A percentile compares a stretch with the other conserved stretches of the same genome.
These are phyloP conservation scores for Aspergillus sp. DNA, from an alignment of 2,329 filamentous ascomycete genomes.

Conservation along the genomic window DNA sequence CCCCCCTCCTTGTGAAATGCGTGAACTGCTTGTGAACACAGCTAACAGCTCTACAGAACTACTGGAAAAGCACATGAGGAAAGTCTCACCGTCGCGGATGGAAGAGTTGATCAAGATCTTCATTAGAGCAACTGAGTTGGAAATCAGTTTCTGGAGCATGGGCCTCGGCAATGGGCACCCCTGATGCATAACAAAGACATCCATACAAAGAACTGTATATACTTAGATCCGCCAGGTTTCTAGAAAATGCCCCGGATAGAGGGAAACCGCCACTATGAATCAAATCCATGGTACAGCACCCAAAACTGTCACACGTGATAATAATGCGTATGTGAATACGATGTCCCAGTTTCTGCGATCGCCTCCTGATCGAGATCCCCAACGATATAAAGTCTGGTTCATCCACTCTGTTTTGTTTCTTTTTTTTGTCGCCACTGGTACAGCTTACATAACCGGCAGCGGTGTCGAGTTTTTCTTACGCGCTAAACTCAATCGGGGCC, in stretches of 20 bases:
- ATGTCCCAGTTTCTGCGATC: not conserved
- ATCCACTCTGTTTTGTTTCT: not conserved
- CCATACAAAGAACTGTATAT: not conserved
- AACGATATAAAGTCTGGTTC: not conserved
- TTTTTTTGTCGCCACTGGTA: constrained; percentile 1
- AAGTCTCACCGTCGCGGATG: constrained; percentile 71
- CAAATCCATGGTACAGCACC: not conserved
- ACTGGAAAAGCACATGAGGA: constrained; percentile 71
- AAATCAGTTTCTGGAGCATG: constrained; percentile 76
- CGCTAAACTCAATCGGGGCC: constrained; percentile 29
- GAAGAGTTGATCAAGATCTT: constrained; percentile 85
- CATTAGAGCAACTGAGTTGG: constrained; percentile 78
- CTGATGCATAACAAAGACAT: not conserved
- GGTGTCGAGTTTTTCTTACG: constrained; percentile 9
- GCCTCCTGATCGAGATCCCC: not conserved
- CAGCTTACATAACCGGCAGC: constrained; percentile 10
- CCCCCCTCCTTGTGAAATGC: not conserved
- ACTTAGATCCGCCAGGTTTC: not conserved
- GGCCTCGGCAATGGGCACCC: constrained; percentile 39
- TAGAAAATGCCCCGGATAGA: not conserved
- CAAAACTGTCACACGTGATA: not conserved
- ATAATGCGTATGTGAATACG: no score
- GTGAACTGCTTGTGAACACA: not conserved
- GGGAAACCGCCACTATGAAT: not conserved
- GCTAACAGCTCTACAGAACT: constrained; percentile 52